Percentiles rank a stretch among this genome's conserved stretches.
phyloP scores from a whole-genome alignment of 2,329 filamentous ascomycete genomes.

The Neofusicoccum cordaticola region DNA sequence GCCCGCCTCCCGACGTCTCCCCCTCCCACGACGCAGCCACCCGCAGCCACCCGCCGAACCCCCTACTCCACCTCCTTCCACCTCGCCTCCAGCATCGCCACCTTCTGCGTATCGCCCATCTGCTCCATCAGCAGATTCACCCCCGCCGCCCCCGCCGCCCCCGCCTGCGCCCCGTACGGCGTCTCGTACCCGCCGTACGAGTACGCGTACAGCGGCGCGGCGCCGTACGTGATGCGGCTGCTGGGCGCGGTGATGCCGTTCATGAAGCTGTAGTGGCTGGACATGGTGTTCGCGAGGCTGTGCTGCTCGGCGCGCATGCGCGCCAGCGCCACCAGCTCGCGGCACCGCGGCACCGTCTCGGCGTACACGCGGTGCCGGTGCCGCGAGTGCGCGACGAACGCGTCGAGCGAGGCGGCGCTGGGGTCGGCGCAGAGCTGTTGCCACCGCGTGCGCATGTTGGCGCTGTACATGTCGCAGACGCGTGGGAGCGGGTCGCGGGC shows the following conservation, averaged over 20 bases:
- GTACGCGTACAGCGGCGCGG: not conserved
- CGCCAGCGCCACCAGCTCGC: not conserved
- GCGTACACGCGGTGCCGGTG: not conserved
- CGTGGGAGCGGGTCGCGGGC: not conserved
- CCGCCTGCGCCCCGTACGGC: not conserved
- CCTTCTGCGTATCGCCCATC: not conserved
- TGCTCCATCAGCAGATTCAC: conserved; percentile 51
- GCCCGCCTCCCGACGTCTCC: too few relatives aligned
- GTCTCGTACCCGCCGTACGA: not conserved
- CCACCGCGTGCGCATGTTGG: not conserved
- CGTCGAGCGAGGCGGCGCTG: not conserved
- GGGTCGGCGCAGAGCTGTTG: not conserved
- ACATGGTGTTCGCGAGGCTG: not conserved
- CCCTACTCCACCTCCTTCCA: not conserved
- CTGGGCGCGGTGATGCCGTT: not conserved
- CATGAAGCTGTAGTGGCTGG: not conserved
- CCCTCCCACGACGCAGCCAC: too few relatives aligned
- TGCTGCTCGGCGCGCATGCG: not conserved
- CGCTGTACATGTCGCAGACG: conserved; percentile 3
- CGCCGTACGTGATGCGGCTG: not conserved
- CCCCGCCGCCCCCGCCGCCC: not conserved
- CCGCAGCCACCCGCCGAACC: too few relatives aligned
- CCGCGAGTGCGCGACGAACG: not conserved
- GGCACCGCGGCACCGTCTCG: not conserved
- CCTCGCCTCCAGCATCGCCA: not conserved